Evolutionary conservation across 192 early-diverging fungal species (phyloP).

Genomic region (Coemansia sp.): DNA sequence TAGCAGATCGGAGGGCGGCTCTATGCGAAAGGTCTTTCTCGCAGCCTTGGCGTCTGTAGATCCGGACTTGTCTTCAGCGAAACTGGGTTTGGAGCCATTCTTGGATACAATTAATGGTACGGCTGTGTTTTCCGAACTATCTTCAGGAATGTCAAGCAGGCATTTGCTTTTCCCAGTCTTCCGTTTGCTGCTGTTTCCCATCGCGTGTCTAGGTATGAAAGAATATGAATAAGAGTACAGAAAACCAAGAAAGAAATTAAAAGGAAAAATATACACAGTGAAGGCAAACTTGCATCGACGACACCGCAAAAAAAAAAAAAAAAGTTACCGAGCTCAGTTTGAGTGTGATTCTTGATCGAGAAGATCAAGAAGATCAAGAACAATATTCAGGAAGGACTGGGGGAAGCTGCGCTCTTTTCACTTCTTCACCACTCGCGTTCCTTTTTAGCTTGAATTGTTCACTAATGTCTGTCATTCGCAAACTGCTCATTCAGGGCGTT

Average conservation of each 20-base stretch:
- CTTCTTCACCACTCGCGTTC: not conserved
- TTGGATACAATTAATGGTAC: not conserved
- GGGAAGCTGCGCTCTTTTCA: not conserved
- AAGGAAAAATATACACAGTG: not conserved
- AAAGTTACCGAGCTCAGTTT: not conserved
- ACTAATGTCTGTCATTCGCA: conserved; percentile 65
- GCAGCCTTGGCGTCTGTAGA: not conserved
- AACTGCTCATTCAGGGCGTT: conserved; percentile 79
- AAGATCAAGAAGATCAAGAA: too few relatives aligned
- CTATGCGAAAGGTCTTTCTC: conserved; percentile 43
- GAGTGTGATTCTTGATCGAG: not conserved
- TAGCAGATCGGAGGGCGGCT: conserved; percentile 40
- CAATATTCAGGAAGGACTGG: not conserved
- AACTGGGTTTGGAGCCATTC: not conserved
- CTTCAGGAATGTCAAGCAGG: conserved; percentile 20
- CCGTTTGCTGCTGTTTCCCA: not conserved
- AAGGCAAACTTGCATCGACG: not conserved
- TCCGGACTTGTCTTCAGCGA: not conserved
- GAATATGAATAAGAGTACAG: not conserved
- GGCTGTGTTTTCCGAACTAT: not conserved
- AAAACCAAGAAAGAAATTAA: conserved; percentile 3
- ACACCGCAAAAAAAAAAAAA: not conserved
- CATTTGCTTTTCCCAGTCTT: conserved; percentile 4
- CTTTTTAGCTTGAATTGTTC: not conserved
- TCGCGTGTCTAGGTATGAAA: not conserved